phyloP scores from a whole-genome alignment of 2,329 filamentous ascomycete species.

The Colletotrichum sp. region DNA sequence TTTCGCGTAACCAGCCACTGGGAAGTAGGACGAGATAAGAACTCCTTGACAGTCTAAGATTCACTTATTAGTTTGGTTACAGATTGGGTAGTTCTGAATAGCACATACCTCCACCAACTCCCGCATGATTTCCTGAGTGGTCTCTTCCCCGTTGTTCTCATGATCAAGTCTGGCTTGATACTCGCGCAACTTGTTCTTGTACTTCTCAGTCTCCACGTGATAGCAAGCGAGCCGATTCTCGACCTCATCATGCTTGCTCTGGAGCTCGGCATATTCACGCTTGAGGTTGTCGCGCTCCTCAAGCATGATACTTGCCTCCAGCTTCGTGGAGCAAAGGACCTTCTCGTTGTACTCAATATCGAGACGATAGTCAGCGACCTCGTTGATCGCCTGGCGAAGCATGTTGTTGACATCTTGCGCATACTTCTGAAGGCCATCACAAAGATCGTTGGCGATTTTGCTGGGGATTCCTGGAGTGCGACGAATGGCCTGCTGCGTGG shows the following conservation, averaged over 20 bases:
- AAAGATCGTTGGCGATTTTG: constrained; percentile 20
- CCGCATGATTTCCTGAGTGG: constrained; percentile 28
- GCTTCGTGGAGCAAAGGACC: constrained; percentile 21
- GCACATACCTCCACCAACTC: constrained; percentile 24
- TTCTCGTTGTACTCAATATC: constrained; percentile 38
- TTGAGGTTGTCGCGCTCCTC: constrained; percentile 20
- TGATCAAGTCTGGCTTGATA: constrained; percentile 13
- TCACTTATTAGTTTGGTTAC: background rate
- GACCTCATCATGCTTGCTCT: constrained; percentile 22
- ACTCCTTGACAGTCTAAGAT: constrained; percentile 7
- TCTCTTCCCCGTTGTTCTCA: constrained; percentile 11
- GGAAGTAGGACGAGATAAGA: background rate
- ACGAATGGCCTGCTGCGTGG: constrained; percentile 22
- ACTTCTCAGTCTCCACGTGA: constrained; percentile 18
- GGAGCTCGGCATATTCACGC: constrained; percentile 27
- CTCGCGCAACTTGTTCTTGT: constrained; percentile 20
- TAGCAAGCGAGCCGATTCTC: constrained; percentile 24
- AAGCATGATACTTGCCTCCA: constrained; percentile 15
- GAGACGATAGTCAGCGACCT: constrained; percentile 27
- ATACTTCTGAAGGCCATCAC: constrained; percentile 25
- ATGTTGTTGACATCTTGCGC: constrained; percentile 32
- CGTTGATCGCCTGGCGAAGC: constrained; percentile 21
- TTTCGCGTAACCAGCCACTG: constrained; percentile 9
- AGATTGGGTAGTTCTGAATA: background rate
- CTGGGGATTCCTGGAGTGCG: constrained; percentile 22